Conservation (phyloP, 2,329 filamentous ascomycete genomes). For the Fusarium citri region DNA sequence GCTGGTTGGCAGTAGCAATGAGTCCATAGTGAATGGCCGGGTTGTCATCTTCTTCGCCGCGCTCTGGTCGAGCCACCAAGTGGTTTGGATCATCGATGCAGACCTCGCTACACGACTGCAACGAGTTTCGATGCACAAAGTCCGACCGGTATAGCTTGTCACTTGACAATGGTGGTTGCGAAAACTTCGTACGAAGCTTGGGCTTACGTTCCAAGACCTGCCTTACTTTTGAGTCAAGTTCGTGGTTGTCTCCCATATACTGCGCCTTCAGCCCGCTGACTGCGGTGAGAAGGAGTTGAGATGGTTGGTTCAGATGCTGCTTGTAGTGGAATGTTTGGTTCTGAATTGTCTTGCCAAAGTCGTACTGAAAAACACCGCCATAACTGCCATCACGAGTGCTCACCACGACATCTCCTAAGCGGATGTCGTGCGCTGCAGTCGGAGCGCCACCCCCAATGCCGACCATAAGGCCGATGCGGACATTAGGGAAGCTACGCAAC, state of each 20-base stretch:
- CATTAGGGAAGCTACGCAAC: conserved; percentile 46
- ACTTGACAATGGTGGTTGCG: background rate
- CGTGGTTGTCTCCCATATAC: background rate
- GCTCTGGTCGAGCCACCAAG: background rate
- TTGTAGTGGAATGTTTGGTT: conserved; percentile 20
- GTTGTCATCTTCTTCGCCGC: background rate
- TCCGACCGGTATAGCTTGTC: background rate
- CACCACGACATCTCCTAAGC: conserved; percentile 47
- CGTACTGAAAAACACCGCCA: conserved; percentile 46
- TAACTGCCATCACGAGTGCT: conserved; percentile 15
- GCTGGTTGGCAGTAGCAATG: background rate
- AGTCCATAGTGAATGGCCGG: background rate
- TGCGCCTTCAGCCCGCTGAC: background rate
- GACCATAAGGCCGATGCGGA: conserved; percentile 50
- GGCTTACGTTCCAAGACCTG: background rate
- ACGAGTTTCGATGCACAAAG: background rate
- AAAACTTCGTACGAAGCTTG: conserved; percentile 1
- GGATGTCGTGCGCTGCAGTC: conserved; percentile 50
- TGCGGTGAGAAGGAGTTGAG: conserved; percentile 8
- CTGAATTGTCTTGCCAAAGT: conserved; percentile 43
- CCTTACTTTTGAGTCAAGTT: background rate
- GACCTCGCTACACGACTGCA: background rate
- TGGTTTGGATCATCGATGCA: background rate
- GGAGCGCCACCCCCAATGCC: conserved; percentile 54
- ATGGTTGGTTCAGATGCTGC: conserved; percentile 36